phyloP scores from a whole-genome alignment of 768 basidiomycete genomes.

The Mycena indigotica region DNA sequence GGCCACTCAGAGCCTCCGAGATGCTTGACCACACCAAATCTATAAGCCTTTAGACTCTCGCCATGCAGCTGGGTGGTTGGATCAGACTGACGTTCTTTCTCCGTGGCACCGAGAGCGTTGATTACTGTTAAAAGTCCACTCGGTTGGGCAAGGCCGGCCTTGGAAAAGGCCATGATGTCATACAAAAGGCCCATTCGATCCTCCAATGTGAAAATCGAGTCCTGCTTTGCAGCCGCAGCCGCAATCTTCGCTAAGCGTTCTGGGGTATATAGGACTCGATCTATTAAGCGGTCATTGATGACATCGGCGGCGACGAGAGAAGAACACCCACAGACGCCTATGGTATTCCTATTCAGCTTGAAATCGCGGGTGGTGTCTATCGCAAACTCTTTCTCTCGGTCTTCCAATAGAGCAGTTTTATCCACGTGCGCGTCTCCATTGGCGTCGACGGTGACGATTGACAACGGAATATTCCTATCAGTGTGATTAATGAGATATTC shows the following conservation, averaged over 20 bases:
- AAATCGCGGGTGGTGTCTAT: slow-evolving; percentile 78
- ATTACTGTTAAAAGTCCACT: slow-evolving; percentile 79
- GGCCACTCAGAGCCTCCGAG: slow-evolving; percentile 49
- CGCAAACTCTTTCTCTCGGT: slow-evolving; percentile 66
- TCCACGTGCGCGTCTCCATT: slow-evolving; percentile 62
- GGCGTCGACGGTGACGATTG: slow-evolving; percentile 62
- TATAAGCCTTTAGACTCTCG: slow-evolving; percentile 33
- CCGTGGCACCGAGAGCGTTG: slow-evolving; percentile 59
- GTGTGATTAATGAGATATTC: slow-evolving; percentile 29
- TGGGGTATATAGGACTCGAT: slow-evolving; percentile 84
- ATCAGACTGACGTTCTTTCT: slow-evolving; percentile 69
- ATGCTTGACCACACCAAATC: slow-evolving; percentile 85
- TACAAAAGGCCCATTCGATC: slow-evolving; percentile 89
- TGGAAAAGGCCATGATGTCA: slow-evolving; percentile 78
- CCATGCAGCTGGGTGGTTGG: slow-evolving; percentile 1
- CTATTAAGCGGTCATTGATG: slow-evolving; percentile 37
- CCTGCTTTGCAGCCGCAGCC: slow-evolving; percentile 67
- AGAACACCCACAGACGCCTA: slow-evolving; percentile 76
- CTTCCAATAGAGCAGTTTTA: slow-evolving; percentile 62
- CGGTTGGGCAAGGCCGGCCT: slow-evolving; percentile 76
- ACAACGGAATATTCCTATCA: slow-evolving; percentile 85
- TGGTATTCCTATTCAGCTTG: slow-evolving; percentile 90
- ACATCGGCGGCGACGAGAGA: background rate
- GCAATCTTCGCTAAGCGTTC: slow-evolving; percentile 80
- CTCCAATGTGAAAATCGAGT: slow-evolving; percentile 71